Evolutionary conservation across 2,329 filamentous ascomycete genomes (phyloP), one percentile per base, ranked within the genome.

Genomic region (Chalara sp.): DNA sequence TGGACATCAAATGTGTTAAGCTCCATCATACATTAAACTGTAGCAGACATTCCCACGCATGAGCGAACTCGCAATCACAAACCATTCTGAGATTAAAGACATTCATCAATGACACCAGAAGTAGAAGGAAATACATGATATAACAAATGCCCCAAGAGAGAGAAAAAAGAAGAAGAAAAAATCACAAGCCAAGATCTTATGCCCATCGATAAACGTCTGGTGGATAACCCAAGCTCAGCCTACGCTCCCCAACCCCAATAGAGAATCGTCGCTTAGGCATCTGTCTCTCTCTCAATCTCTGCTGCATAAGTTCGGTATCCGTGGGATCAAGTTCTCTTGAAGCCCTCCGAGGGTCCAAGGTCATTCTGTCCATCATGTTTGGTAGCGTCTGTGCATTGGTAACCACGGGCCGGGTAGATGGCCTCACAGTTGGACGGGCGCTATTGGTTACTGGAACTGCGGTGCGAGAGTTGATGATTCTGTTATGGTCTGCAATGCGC

Each of bases 161-260:
- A n/a, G n/a, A 39, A 39, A 39, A 39, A 39, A 39, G 13, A 39
- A 8, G 42, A 32, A 30, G 48, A 32, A 32, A 21, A 21, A 21
- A 21, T 21, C 21, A 21, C 21, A 21, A 21, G 21, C 21, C 21
- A 21, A 21, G 21, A 44, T 45, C n/a, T 59, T 53, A 63, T 45
- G 62, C 61, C 54, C 56, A 65, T 30, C 61, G 46, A 55, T 64
- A 65, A 39, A 61, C 53, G 10, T 61, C 61, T 55, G 64, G 57
- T 42, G 61, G 60, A 49, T 64, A 65, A 7, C 33, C 13, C 35
- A 58, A 49, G 21, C 56, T 49, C 12, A 48, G 40, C 28, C 56
- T 41, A 28, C 49, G 32, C 8, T 53, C 45, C 6, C 49, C 52
- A n/a, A 49, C 39, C 6, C 54, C 54, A 35, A 51, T 50, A 21